phyloP scores from a whole-genome alignment of 2,329 filamentous ascomycete species.

The Microcyclospora tardicrescens region DNA sequence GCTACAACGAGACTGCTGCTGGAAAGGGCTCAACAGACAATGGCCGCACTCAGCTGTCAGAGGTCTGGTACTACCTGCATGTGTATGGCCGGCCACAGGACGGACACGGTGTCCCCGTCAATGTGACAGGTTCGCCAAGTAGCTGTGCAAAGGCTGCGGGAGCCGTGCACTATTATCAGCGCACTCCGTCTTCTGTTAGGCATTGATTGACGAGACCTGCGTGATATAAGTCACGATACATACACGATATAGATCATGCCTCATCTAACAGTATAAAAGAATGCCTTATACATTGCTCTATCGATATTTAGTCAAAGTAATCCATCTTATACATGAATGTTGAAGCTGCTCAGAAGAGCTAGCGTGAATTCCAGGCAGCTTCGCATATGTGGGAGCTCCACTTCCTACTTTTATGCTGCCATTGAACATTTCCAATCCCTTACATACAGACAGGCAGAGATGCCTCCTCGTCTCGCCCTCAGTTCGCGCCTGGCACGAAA shows the following conservation, averaged over 20 bases:
- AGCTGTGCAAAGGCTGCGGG: constrained; percentile 43
- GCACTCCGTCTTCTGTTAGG: constrained; percentile 20
- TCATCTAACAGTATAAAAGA: too few species aligned
- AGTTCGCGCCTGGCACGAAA: neutral
- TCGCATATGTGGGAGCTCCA: too few species aligned
- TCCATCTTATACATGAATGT: too few species aligned
- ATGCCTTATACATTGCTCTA: too few species aligned
- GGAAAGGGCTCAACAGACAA: constrained; percentile 41
- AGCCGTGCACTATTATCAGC: constrained; percentile 44
- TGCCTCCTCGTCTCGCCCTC: constrained; percentile 2
- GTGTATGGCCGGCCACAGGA: constrained; percentile 45
- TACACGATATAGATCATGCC: too few species aligned
- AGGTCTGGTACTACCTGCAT: constrained; percentile 57
- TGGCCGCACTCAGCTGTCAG: constrained; percentile 44
- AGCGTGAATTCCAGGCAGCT: too few species aligned
- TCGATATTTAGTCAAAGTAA: too few species aligned
- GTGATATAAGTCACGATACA: too few species aligned
- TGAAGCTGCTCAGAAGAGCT: too few species aligned
- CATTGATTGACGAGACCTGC: neutral
- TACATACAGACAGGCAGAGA: neutral
- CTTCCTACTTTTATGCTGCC: too few species aligned
- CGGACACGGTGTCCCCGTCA: constrained; percentile 34
- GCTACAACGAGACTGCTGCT: constrained; percentile 47
- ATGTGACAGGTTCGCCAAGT: constrained; percentile 34
- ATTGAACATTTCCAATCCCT: too few species aligned